A percentile compares a stretch with the other conserved stretches of the same genome.
phyloP scores from a whole-genome alignment of 352 stramenopile species.

The Achlya hypogyna region DNA sequence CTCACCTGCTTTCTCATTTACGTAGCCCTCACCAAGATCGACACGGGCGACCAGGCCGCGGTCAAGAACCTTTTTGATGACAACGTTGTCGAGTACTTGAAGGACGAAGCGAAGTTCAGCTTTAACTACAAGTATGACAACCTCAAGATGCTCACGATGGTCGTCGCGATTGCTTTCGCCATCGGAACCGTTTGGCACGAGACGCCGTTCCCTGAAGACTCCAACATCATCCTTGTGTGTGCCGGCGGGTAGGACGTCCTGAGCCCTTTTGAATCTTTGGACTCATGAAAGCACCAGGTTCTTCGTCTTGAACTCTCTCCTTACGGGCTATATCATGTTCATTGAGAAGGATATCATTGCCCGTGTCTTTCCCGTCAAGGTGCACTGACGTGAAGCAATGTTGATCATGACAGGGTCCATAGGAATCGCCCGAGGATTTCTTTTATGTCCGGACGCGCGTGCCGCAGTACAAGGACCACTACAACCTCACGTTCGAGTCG shows the following conservation, averaged over 20 bases:
- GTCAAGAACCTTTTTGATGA: slow-evolving; percentile 84
- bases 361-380: slow-evolving; percentile 48
- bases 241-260: slow-evolving; percentile 38
- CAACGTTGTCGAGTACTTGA: slow-evolving; percentile 61
- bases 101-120: slow-evolving; percentile 41
- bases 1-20: too few species aligned
- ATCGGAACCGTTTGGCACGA: slow-evolving; percentile 66
- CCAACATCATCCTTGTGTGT: slow-evolving; percentile 57
- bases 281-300: slow-evolving; percentile 34
- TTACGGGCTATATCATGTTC: slow-evolving; percentile 59
- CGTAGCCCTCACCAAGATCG: slow-evolving; percentile 28
- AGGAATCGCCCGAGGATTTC: neutral
- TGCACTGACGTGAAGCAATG: slow-evolving; percentile 16
- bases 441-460: slow-evolving; percentile 63
- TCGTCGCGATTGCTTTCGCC: slow-evolving; percentile 47
- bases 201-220: slow-evolving; percentile 44
- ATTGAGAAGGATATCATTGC: slow-evolving; percentile 75
- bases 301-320: slow-evolving; percentile 66
- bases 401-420: neutral
- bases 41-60: slow-evolving; percentile 76
- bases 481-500: slow-evolving; percentile 48
- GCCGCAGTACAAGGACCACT: slow-evolving; percentile 64
- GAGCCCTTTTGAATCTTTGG: neutral
- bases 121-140: slow-evolving; percentile 79
- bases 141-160: slow-evolving; percentile 71